Evolutionary conservation across 106 monocot genomes (phyloP), one percentile per base, ranked within the genome.

Genomic region (Posidonia australis): DNA sequence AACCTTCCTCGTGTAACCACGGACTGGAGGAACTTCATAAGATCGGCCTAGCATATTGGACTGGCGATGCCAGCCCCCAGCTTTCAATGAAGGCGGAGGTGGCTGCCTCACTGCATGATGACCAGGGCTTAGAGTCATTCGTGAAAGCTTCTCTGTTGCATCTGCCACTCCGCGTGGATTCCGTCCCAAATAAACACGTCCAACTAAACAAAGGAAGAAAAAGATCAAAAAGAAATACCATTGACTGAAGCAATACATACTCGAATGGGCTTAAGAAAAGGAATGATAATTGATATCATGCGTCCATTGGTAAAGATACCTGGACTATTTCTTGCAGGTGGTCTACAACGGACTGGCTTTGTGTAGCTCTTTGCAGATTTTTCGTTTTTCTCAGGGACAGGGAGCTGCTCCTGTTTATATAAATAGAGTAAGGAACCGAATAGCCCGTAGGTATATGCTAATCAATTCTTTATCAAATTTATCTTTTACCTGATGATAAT

Each of bases 11-110:
- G 85, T 72, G 46, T 74, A 78, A 57, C 79, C 83, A 1, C 51
- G 70, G 36, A 65, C 23, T 68, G 60, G 11, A 74, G 82, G 28
- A 82, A 65, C 54, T 22, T 77, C 75, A 24, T 75, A 26, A 1
- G 81, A 67, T 21, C 65, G 66, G 0, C 41, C 68, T 6, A 48
- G 20, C 5, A 64, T 56, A 25, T 74, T 67, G 0, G 79, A 49
- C 13, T 77, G 66, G 48, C 68, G 54, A 23, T 80, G 83, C 75
- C 78, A 89, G 2, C 84, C 84, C 14, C 90, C 86, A 42, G 90
- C 81, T 63, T 82, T 92, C 81, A 90, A 70, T 0, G 75, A 26
- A 42, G 78, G 59, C 0, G 76, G 76, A 0, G 77, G 67, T 53
- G 66, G 32, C 12, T 72, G 80, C 52, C 44, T 67, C 69, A 5